Evolutionary conservation across 176 grass and related monocot genomes (phyloP), one percentile per base, ranked within the genome.

Genomic region (Carex scoparia): DNA sequence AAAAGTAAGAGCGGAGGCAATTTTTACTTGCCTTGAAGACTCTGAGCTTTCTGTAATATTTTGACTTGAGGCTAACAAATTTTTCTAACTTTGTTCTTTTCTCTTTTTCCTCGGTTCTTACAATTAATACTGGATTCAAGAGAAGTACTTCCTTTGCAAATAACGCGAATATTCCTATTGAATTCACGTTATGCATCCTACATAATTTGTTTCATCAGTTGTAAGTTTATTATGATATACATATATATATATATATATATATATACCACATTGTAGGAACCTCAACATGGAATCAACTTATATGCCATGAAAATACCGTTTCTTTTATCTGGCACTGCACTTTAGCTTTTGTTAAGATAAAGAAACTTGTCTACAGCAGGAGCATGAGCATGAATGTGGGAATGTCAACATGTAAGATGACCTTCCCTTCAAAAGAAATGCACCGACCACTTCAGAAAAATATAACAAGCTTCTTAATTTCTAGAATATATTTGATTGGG

Each of bases 321-420:
- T 46, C 16, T 72, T 72, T 72, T 44, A 72, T 46, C 38, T 46
- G 69, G 69, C 10, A 48, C 18, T 10, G 37, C 53, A 14, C 74
- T 57, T 78, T 33, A 78, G 13, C 74, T 57, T 78, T 78, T 78
- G 51, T 33, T 57, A 78, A 15, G 51, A 78, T 78, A 57, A 79
- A 35, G 30, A 79, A 58, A 37, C 30, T 37, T 32, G 30, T 35
- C 7, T 23, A 79, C 5, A 56, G 1, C 27, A 56, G 27, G 28
- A 79, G 11, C 53, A 35, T 37, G 74, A 79, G 7, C 44, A 46
- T 46, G 44, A 46, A 54, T 79, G 74, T 57, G 74, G 73, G 53
- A 79, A 79, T 79, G 74, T 79, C 74, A 58, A 79, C 74, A 79
- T 79, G 53, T 58, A 57, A 79, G 51, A 79, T 79, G 74, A 79